These are phyloP conservation scores for Saccharomycopsis synnaedendra DNA, from an alignment of 805 yeast species.

Conservation along the genomic window DNA sequence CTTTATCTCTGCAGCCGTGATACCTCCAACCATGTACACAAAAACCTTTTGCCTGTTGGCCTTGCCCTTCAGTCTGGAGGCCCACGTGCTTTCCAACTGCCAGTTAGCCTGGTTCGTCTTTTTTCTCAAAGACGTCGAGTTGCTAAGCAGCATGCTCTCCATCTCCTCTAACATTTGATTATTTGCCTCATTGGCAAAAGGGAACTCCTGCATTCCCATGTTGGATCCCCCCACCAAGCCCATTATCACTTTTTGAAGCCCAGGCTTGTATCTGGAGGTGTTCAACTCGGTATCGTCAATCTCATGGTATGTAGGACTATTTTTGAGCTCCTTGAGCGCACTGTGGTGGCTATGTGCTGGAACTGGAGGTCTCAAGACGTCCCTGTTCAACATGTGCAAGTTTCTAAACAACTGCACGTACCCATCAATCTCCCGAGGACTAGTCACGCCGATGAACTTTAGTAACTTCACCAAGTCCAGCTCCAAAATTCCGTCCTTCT, in stretches of 20 bases:
- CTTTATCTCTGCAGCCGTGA: constrained; percentile 73
- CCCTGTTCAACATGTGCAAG: constrained; percentile 31
- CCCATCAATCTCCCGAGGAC: constrained; percentile 29
- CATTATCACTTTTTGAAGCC: constrained; percentile 45
- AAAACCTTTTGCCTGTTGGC: constrained; percentile 54
- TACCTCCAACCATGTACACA: constrained; percentile 81
- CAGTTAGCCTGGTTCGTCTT: constrained; percentile 41
- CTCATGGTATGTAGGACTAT: constrained; percentile 16
- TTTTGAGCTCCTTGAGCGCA: neutral
- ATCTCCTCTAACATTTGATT: constrained; percentile 28
- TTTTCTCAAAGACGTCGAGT: constrained; percentile 49
- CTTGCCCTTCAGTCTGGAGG: constrained; percentile 21
- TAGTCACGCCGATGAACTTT: constrained; percentile 35
- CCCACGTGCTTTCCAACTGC: constrained; percentile 48
- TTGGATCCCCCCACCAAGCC: constrained; percentile 31
- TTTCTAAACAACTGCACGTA: constrained; percentile 46
- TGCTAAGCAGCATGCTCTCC: constrained; percentile 16
- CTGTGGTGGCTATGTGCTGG: constrained; percentile 21
- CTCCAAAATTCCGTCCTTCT: constrained; percentile 66
- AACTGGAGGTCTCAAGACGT: constrained; percentile 19
- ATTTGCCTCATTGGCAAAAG: constrained; percentile 69
- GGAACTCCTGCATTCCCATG: constrained; percentile 48
- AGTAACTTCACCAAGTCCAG: constrained; percentile 63
- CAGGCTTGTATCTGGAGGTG: constrained; percentile 67
- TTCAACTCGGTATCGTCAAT: constrained; percentile 27